Conservation (phyloP, 768 basidiomycete species). For the Gloeophyllum trabeum region DNA sequence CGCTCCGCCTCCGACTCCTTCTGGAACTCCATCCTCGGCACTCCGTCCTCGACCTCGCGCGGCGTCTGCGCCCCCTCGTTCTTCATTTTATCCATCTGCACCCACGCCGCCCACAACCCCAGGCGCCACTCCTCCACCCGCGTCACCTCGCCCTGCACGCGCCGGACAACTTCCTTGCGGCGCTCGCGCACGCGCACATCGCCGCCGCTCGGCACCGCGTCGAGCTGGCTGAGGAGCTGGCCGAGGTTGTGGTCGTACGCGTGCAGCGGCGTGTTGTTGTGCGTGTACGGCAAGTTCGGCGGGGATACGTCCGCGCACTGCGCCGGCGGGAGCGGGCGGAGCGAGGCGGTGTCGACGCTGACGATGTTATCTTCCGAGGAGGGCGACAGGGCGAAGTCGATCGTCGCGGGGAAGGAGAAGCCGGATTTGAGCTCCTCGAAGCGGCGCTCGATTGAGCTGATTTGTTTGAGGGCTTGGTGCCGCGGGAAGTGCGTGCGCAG, state of each 20-base stretch:
- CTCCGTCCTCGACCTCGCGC: no score
- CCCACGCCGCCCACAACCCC: slow-evolving; percentile 25
- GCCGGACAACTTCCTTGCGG: slow-evolving; percentile 40
- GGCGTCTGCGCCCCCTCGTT: no score
- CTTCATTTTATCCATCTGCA: no score
- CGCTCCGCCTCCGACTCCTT: no score
- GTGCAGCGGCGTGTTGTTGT: slow-evolving; percentile 48
- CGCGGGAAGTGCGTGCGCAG: slow-evolving; percentile 28
- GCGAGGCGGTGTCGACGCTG: slow-evolving; percentile 18
- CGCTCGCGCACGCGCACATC: slow-evolving; percentile 36
- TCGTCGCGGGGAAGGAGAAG: slow-evolving; percentile 31
- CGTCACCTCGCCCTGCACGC: slow-evolving; percentile 50
- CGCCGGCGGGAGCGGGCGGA: neutral
- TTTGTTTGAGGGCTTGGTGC: slow-evolving; percentile 22
- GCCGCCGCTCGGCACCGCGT: slow-evolving; percentile 58
- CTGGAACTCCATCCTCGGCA: no score
- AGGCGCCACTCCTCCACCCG: slow-evolving; percentile 36
- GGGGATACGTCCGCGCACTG: slow-evolving; percentile 1
- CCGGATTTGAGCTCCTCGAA: slow-evolving; percentile 30
- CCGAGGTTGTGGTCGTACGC: slow-evolving; percentile 51
- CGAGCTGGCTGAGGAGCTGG: slow-evolving; percentile 53
- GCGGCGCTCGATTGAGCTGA: slow-evolving; percentile 26
- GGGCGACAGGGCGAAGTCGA: slow-evolving; percentile 40
- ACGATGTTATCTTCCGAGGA: slow-evolving; percentile 4
- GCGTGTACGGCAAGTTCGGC: slow-evolving; percentile 47